phyloP scores from a whole-genome alignment of 495 filamentous ascomycete species.

The Geopyxis carbonaria region DNA sequence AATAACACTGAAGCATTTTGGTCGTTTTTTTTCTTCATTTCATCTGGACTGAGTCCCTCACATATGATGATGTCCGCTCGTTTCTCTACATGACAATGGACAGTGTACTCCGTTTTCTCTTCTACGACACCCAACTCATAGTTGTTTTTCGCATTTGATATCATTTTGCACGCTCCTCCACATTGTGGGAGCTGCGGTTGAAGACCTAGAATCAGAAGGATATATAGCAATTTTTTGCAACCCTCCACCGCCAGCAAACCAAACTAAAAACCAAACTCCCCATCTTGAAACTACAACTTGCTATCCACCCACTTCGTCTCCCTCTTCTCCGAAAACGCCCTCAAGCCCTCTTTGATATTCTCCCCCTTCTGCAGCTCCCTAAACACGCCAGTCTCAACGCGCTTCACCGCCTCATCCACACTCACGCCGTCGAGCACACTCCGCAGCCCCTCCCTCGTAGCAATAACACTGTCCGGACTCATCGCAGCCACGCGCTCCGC shows the following conservation, averaged over 20 bases:
- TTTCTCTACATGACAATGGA: no score
- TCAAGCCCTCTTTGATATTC: conserved; percentile 63
- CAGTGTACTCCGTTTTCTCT: no score
- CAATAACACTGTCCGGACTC: conserved; percentile 57
- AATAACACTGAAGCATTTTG: background rate
- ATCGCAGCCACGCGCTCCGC: conserved; percentile 38
- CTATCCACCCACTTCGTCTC: conserved; percentile 52
- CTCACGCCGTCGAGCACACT: conserved; percentile 49
- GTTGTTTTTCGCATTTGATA: no score
- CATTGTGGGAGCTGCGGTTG: no score
- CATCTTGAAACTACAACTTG: conserved; percentile 38
- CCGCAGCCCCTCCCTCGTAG: conserved; percentile 46
- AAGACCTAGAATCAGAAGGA: no score
- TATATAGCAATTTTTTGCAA: no score
- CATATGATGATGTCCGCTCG: no score
- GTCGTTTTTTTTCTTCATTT: no score
- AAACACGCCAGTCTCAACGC: conserved; percentile 42
- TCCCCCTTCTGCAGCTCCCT: conserved; percentile 42
- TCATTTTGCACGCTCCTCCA: no score
- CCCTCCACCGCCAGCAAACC: no score
- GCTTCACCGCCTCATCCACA: conserved; percentile 44
- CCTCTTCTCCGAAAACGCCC: conserved; percentile 65
- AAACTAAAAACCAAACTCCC: background rate
- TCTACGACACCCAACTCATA: no score
- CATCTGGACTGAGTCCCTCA: no score